Conservation (phyloP, 352 stramenopile species). For the Elongisporangium senticosum region DNA sequence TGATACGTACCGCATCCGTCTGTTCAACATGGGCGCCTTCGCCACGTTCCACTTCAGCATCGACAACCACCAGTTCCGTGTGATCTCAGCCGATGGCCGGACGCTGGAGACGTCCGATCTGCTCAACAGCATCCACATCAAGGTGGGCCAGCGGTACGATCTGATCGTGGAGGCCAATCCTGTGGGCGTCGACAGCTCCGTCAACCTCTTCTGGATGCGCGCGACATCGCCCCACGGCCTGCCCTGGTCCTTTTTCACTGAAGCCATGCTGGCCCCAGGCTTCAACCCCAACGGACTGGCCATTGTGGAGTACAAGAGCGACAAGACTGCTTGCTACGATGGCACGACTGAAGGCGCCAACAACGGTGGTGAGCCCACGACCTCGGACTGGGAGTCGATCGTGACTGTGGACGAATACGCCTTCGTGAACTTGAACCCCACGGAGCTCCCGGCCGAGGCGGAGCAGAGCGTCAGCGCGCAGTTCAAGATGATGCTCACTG, state of each 20-base stretch:
- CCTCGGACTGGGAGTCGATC: not conserved
- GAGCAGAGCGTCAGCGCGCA: conserved; percentile 14
- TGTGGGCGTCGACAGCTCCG: conserved; percentile 1
- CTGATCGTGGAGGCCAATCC: conserved; percentile 22
- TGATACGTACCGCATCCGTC: conserved; percentile 26
- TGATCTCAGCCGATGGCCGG: conserved; percentile 26
- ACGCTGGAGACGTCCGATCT: conserved; percentile 18
- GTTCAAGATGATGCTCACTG: conserved; percentile 12
- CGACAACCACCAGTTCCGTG: conserved; percentile 27
- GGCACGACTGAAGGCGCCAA: not conserved
- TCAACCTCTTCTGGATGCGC: conserved; percentile 25
- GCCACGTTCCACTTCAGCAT: conserved; percentile 32
- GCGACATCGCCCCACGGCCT: conserved; percentile 18
- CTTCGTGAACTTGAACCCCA: conserved; percentile 11
- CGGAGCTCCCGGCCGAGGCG: conserved; percentile 9
- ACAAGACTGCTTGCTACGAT: not conserved
- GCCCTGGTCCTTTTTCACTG: conserved; percentile 13
- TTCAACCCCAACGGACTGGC: conserved; percentile 22
- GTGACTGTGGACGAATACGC: conserved; percentile 15
- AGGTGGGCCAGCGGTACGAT: conserved; percentile 27
- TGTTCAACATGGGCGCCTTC: conserved; percentile 35
- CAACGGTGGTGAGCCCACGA: conserved; percentile 6
- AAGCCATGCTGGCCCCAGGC: conserved; percentile 1
- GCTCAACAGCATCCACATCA: conserved; percentile 21
- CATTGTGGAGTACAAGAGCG: conserved; percentile 10